Conservation (phyloP, 768 basidiomycete genomes). For the Kondoa subrosea region DNA sequence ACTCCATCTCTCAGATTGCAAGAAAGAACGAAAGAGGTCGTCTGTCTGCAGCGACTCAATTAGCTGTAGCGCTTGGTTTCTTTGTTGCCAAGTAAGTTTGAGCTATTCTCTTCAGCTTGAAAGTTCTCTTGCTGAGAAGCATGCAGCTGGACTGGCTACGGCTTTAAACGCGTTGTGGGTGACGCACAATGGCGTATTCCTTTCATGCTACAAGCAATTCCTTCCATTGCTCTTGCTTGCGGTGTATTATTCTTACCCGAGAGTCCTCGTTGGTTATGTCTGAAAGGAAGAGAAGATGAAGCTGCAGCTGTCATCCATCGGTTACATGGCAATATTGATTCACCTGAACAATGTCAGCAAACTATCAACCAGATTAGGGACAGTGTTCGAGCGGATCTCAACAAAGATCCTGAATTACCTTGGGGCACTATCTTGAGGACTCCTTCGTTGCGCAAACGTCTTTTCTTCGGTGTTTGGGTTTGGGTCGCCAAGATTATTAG, state of each 20-base stretch:
- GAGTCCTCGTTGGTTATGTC: constrained; percentile 1
- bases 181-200: neutral
- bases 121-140: neutral
- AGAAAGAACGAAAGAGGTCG: neutral
- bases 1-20: no score
- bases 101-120: neutral
- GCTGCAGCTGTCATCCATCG: neutral
- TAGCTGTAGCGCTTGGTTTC: constrained; percentile 2
- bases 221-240: neutral
- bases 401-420: neutral
- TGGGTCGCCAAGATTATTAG: constrained; percentile 3
- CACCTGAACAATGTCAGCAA: neutral
- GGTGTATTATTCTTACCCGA: neutral
- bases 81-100: neutral
- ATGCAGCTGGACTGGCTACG: constrained; percentile 1
- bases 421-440: constrained; percentile 3
- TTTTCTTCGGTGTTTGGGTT: constrained; percentile 3
- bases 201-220: neutral
- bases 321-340: neutral
- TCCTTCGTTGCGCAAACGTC: neutral
- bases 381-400: neutral
- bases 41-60: neutral
- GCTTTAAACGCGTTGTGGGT: neutral
- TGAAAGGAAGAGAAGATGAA: constrained; percentile 8
- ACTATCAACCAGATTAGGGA: neutral